Conservation (phyloP, 2,329 filamentous ascomycete species). For the Cadophora sp. region DNA sequence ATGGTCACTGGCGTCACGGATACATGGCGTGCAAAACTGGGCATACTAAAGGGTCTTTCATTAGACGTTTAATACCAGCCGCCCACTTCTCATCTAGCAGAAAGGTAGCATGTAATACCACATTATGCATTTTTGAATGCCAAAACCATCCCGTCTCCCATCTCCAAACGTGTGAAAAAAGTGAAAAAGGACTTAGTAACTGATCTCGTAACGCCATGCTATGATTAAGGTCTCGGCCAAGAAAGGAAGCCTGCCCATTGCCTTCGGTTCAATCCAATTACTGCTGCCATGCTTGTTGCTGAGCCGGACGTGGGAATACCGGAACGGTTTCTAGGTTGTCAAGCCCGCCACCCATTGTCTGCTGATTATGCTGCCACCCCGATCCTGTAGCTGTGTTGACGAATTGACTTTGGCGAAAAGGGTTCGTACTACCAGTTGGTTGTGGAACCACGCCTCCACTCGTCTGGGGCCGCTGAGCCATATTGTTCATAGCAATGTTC, state of each 20-base stretch:
- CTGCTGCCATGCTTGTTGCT: constrained; percentile 66
- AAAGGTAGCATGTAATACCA: constrained; percentile 34
- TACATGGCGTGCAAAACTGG: not conserved
- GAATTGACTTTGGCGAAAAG: constrained; percentile 90
- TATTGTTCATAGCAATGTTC: constrained; percentile 45
- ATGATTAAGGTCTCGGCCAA: constrained; percentile 32
- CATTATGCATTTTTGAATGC: constrained; percentile 38
- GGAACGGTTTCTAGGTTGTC: constrained; percentile 81
- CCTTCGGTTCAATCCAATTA: constrained; percentile 23
- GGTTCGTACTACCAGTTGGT: constrained; percentile 89
- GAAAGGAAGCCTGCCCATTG: constrained; percentile 24
- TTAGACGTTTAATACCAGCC: constrained; percentile 26
- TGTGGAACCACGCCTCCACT: constrained; percentile 68
- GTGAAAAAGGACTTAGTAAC: not conserved
- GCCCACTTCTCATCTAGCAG: constrained; percentile 27
- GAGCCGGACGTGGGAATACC: constrained; percentile 82
- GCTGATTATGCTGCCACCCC: constrained; percentile 83
- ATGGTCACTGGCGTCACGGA: constrained; percentile 25
- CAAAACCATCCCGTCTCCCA: constrained; percentile 17
- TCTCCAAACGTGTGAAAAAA: constrained; percentile 19
- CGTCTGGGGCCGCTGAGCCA: constrained; percentile 39
- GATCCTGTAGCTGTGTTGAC: constrained; percentile 87
- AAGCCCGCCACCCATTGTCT: constrained; percentile 80
- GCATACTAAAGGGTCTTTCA: constrained; percentile 19
- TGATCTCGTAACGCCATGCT: constrained; percentile 45